Evolutionary conservation across 2,329 filamentous ascomycete genomes (phyloP).

Genomic region (Bipolaris victoriae): DNA sequence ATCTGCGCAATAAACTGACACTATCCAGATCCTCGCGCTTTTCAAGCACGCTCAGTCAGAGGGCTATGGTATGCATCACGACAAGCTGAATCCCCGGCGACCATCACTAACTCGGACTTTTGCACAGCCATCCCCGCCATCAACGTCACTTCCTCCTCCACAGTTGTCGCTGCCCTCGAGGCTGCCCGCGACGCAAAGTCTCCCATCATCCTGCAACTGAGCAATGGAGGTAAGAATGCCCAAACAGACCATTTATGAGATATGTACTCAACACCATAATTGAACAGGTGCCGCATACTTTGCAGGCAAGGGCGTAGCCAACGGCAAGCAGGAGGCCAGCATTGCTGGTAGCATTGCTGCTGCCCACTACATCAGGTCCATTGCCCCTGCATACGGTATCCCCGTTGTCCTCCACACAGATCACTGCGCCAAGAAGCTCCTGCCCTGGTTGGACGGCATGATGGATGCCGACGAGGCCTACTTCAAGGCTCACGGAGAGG

Average conservation of each 20-base stretch:
- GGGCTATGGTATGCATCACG: conserved; percentile 47
- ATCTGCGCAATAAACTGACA: not conserved
- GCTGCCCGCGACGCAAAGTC: conserved; percentile 90
- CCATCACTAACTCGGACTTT: not conserved
- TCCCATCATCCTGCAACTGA: conserved; percentile 90
- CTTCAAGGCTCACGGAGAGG: conserved; percentile 82
- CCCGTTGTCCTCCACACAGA: conserved; percentile 67
- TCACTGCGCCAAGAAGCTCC: conserved; percentile 70
- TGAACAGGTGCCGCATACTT: conserved; percentile 75
- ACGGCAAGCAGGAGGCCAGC: conserved; percentile 77
- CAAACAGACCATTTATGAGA: not conserved
- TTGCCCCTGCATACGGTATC: conserved; percentile 86
- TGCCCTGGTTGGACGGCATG: conserved; percentile 80
- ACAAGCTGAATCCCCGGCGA: not conserved
- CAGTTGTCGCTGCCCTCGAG: conserved; percentile 79
- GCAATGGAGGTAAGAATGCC: conserved; percentile 75
- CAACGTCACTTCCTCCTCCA: conserved; percentile 82
- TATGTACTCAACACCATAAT: conserved; percentile 52
- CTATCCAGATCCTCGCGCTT: conserved; percentile 7
- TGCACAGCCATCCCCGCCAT: conserved; percentile 45
- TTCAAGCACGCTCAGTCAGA: conserved; percentile 81
- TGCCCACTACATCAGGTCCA: conserved; percentile 88
- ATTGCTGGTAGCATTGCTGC: conserved; percentile 82
- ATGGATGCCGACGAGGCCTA: conserved; percentile 91
- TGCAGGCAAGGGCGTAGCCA: conserved; percentile 62